Base-by-base conservation (phyloP, 2,329 filamentous ascomycete genomes). In the Myotisia sp. region DNA sequence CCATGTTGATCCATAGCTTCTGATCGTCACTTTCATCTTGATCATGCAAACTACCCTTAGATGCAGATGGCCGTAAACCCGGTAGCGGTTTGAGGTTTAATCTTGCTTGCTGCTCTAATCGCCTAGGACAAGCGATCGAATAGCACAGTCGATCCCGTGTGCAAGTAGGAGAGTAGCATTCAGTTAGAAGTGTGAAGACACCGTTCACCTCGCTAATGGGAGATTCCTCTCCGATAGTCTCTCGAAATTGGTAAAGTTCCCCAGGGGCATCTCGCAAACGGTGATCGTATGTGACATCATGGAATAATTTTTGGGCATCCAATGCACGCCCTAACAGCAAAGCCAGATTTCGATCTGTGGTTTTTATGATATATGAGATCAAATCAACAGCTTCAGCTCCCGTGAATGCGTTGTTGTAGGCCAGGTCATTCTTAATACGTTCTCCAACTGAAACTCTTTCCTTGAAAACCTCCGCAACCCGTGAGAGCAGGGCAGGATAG, bases 1-100 rank as follows among this genome's bases (percentile, higher is more conserved):
- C 90, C 9, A 86, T 93, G 56, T 95, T 95, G 59, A 98, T 98
- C 90, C 90, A 98, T 23, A 98, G 70, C 58, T 95, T 95, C 63
- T 95, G 90, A 55, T 95, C 86, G 51, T 94, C 85, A 20, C 79
- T 83, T 49, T 90, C 79, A 38, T 86, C 80, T 42, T 90, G 83
- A 47, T 92, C 85, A 50, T 92, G 86, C 50, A 82, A 59, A 62
- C 74, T 90, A 52, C 66, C 67, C 45, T 74, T 69, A 4, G 76
- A 79, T 36, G 76, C 71, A 44, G 77, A 74, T 21, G 74, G 65
- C 55, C 81, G 83, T 47, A 98, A 65, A 39, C 86, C 86, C 19
- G 85, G 84, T 46, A 87, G 83, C 42, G 86, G 82, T 60, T 93
- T 92, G 56, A 95, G 67, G 54, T 98, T 95, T 45, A 95, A 62